Base-by-base conservation (phyloP, 805 yeast genomes). In the Candida boleticola region DNA sequence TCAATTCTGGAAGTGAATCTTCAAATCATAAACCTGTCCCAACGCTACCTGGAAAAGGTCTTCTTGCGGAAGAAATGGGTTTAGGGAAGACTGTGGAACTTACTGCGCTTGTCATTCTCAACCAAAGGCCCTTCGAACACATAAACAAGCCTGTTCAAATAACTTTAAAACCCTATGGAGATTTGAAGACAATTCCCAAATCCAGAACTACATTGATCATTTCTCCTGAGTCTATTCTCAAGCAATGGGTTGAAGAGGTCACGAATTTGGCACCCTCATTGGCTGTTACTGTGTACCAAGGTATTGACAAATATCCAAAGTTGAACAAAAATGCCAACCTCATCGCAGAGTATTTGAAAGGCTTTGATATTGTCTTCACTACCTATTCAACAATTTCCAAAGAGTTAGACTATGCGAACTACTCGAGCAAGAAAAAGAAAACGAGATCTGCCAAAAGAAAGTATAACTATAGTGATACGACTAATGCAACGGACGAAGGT, bases 1-100 rank as follows among this genome's bases (percentile, higher is more conserved):
- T n/a, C n/a, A n/a, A n/a, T n/a, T n/a, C n/a, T n/a, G n/a, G n/a
- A n/a, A n/a, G n/a, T n/a, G n/a, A n/a, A n/a, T n/a, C n/a, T n/a
- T n/a, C n/a, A n/a, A 20, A 55, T 21, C 44, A 54, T 44, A 39
- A 45, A 30, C 30, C 58, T 43, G 21, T 55, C 52, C 42, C 52
- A 44, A 60, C 63, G 39, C 45, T 75, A 49, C 66, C 79, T 2
- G 82, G 77, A 0, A 71, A 74, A 39, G 97, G 95, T 0, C 64
- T 93, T 5, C 60, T 93, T 26, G 85, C 93, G 1, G 99, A 92
- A 54, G 99, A 93, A 61, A 93, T 93, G 99, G 99, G 99, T 0
- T 72, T 93, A 5, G 99, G 99, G 0, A 93, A 93, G 56, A 92
- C 99, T 0, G 81, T 93, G 3, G 99, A 93, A 58, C 70, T 89